A percentile compares a stretch with the other conserved stretches of the same genome.
Conservation (phyloP, 208 protist genomes). For the Crithidia brevicula region DNA sequence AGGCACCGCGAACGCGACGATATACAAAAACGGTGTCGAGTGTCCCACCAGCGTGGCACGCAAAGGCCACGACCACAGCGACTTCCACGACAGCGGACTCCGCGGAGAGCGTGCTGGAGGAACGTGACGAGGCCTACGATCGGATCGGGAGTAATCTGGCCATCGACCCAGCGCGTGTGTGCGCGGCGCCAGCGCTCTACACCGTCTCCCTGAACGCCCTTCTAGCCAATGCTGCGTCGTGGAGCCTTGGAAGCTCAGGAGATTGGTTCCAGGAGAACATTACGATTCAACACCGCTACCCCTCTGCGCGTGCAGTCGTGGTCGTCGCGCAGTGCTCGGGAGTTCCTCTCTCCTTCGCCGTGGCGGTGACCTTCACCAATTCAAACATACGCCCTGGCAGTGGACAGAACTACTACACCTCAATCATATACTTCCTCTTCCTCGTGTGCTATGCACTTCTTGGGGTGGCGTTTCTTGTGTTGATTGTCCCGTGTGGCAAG, state of each 20-base stretch:
- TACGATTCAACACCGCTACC: slow-evolving; percentile 31
- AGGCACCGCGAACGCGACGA: not conserved
- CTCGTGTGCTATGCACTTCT: slow-evolving; percentile 39
- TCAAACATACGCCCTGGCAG: slow-evolving; percentile 25
- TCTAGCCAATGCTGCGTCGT: slow-evolving; percentile 20
- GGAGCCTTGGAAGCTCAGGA: slow-evolving; percentile 18
- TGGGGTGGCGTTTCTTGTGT: slow-evolving; percentile 29
- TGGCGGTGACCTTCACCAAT: slow-evolving; percentile 41
- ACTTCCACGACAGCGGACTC: not conserved
- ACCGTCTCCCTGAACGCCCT: slow-evolving; percentile 39
- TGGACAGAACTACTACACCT: slow-evolving; percentile 37
- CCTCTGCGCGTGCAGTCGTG: slow-evolving; percentile 34
- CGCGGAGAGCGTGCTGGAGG: not conserved
- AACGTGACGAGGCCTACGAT: not conserved
- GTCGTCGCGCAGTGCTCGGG: slow-evolving; percentile 68
- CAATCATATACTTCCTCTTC: slow-evolving; percentile 47
- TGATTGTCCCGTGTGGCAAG: slow-evolving; percentile 44
- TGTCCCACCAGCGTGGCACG: not conserved
- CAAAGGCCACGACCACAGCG: not conserved
- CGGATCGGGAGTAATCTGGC: slow-evolving; percentile 14
- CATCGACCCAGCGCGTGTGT: slow-evolving; percentile 35
- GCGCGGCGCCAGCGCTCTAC: slow-evolving; percentile 46
- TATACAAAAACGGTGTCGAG: slow-evolving; percentile 4
- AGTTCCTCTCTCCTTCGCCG: slow-evolving; percentile 43
- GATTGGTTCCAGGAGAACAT: slow-evolving; percentile 24